phyloP scores from a whole-genome alignment of 1,284 basidiomycete genomes.

The Melampsora larici-populina region DNA sequence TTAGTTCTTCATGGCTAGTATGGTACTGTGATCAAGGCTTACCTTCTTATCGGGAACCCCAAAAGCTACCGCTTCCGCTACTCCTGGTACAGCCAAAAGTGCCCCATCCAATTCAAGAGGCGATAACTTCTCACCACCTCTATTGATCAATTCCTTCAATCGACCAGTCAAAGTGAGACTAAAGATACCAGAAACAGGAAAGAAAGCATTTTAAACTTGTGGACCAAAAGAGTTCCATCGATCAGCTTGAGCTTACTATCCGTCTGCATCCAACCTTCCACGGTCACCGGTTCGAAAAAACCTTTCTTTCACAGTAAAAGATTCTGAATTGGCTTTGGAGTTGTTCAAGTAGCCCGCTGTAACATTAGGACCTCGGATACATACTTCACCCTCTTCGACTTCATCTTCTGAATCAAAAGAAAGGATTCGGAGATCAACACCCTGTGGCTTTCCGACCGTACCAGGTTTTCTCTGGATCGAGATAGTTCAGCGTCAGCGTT shows the following conservation, averaged over 20 bases:
- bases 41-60: constrained; percentile 53
- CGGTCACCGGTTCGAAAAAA: constrained; percentile 65
- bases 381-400: constrained; percentile 56
- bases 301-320: constrained; percentile 54
- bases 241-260: constrained; percentile 51
- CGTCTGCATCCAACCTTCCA: constrained; percentile 63
- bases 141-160: constrained; percentile 54
- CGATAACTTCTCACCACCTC: constrained; percentile 66
- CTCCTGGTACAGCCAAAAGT: constrained; percentile 57
- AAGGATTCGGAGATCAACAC: constrained; percentile 57
- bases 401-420: constrained; percentile 52
- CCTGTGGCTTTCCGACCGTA: constrained; percentile 57
- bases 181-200: background rate
- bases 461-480: constrained; percentile 54
- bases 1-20: background rate
- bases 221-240: background rate
- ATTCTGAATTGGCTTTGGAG: constrained; percentile 54
- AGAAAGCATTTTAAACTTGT: constrained; percentile 59
- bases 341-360: constrained; percentile 58
- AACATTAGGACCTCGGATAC: constrained; percentile 58
- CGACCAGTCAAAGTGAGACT: constrained; percentile 49
- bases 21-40: constrained; percentile 47
- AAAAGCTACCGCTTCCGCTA: constrained; percentile 60
- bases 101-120: constrained; percentile 64
- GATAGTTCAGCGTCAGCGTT: background rate